phyloP scores from a whole-genome alignment of 768 basidiomycete species.

The Phanerochaete sordida region DNA sequence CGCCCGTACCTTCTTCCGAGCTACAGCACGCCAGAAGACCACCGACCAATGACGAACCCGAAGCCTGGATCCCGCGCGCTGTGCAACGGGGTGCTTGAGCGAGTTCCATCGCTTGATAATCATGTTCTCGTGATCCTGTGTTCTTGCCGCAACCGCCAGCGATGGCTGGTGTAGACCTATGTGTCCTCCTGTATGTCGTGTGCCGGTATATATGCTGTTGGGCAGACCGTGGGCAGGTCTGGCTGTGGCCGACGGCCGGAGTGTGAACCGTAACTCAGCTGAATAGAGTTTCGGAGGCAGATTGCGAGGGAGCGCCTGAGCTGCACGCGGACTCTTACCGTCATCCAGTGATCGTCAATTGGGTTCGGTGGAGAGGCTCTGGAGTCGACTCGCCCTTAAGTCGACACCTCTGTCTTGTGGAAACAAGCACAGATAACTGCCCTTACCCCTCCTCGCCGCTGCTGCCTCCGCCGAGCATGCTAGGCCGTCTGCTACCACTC shows the following conservation, averaged over 20 bases:
- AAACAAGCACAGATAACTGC: neutral
- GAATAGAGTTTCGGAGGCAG: neutral
- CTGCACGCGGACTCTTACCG: slow-evolving; percentile 1
- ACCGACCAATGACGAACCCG: slow-evolving; percentile 29
- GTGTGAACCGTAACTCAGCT: neutral
- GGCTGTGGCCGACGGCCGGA: neutral
- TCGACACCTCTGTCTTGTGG: neutral
- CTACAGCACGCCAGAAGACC: slow-evolving; percentile 16
- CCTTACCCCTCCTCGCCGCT: neutral
- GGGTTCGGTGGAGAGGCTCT: neutral
- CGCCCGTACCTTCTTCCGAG: neutral
- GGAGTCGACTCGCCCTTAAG: neutral
- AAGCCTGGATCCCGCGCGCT: slow-evolving; percentile 34
- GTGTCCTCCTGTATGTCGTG: no score
- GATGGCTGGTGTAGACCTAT: no score
- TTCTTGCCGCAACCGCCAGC: neutral
- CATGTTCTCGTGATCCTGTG: neutral
- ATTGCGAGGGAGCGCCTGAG: neutral
- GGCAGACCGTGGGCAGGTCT: no score
- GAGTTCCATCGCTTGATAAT: neutral
- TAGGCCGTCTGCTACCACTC: slow-evolving; percentile 8
- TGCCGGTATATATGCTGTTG: no score
- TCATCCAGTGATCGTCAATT: neutral
- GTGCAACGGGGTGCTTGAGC: slow-evolving; percentile 18
- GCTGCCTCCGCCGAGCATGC: slow-evolving; percentile 3